Evolutionary conservation across 306 rosid genomes (phyloP), one percentile per base, ranked within the genome.

Genomic region (Acmispon strigosus): DNA sequence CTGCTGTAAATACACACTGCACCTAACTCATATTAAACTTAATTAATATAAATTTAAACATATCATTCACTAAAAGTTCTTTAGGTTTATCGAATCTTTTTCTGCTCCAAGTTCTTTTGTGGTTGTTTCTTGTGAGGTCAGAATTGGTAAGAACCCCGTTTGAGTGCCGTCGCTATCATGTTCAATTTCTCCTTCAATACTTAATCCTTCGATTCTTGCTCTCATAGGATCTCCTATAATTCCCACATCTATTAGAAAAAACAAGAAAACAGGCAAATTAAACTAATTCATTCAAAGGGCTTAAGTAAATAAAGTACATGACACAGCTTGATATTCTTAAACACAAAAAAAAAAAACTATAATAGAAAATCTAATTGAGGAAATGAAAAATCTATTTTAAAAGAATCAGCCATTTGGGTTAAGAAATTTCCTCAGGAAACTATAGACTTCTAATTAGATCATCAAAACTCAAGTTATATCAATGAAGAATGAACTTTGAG

Each of bases 101-200:
- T 43, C 52, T 29, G 56, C 80, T 62, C 29, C 61, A 72, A 71
- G 24, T 50, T 57, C 75, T 16, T 72, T 78, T 2, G 81, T 70
- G n/a, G 86, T 68, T 3, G 19, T 0, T 41, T 78, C 82, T 68
- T 81, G 73, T 32, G 78, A 7, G 10, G 16, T 81, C 10, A 76
- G 24, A 37, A 82, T 56, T 2, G 89, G 90, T 27, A 86, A 70
- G 74, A 57, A 45, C 2, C 83, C 94, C 1, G 73, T 56, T 83
- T 83, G 92, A 64, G 92, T 86, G 7, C 92, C 90, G 8, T 87
- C 91, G 4, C 84, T 78, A 11, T 87, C 94, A 32, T 49, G 82
- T 43, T 92, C 95, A 36, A 92, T 52, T 62, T 89, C 95, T 15
- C 96, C 95, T 18, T 89, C 96, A 13, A 92, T 54, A 8, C 77